Conservation (phyloP, 2,329 filamentous ascomycete species). For the Colletotrichum gigasporum region DNA sequence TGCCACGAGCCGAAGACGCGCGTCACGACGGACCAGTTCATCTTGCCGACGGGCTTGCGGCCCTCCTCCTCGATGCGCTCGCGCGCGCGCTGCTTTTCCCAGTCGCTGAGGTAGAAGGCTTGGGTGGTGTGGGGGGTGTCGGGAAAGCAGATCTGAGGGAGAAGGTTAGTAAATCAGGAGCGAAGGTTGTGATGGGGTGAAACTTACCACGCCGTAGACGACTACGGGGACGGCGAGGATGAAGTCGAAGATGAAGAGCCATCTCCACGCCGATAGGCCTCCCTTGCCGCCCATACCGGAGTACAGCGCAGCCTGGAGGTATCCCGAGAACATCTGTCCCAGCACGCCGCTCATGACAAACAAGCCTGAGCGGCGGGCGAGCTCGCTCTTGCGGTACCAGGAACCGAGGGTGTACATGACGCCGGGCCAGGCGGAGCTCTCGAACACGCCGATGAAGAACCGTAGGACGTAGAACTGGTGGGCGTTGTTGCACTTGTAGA, state of each 20-base stretch:
- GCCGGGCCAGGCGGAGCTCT: slow-evolving; percentile 64
- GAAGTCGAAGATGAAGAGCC: slow-evolving; percentile 51
- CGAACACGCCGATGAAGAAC: slow-evolving; percentile 64
- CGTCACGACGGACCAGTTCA: slow-evolving; percentile 46
- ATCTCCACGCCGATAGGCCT: slow-evolving; percentile 46
- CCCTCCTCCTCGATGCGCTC: slow-evolving; percentile 72
- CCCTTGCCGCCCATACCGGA: slow-evolving; percentile 44
- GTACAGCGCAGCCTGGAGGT: slow-evolving; percentile 45
- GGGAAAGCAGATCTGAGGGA: slow-evolving; percentile 41
- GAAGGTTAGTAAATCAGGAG: neutral
- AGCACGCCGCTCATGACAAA: slow-evolving; percentile 68
- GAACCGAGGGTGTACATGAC: slow-evolving; percentile 63
- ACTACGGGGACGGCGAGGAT: slow-evolving; percentile 48
- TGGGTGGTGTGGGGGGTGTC: slow-evolving; percentile 53
- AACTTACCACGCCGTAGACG: slow-evolving; percentile 41
- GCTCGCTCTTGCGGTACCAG: slow-evolving; percentile 68
- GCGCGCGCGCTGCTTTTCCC: slow-evolving; percentile 72
- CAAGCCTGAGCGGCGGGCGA: slow-evolving; percentile 64
- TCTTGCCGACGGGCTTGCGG: slow-evolving; percentile 46
- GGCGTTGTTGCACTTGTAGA: slow-evolving; percentile 49
- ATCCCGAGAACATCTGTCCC: slow-evolving; percentile 48
- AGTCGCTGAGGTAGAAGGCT: slow-evolving; percentile 53
- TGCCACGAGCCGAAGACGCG: slow-evolving; percentile 53
- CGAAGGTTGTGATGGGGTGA: neutral
- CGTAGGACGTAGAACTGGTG: slow-evolving; percentile 57